Evolutionary conservation across 176 grass and related monocot genomes (phyloP).

Genomic region (Zoysia japonica): DNA sequence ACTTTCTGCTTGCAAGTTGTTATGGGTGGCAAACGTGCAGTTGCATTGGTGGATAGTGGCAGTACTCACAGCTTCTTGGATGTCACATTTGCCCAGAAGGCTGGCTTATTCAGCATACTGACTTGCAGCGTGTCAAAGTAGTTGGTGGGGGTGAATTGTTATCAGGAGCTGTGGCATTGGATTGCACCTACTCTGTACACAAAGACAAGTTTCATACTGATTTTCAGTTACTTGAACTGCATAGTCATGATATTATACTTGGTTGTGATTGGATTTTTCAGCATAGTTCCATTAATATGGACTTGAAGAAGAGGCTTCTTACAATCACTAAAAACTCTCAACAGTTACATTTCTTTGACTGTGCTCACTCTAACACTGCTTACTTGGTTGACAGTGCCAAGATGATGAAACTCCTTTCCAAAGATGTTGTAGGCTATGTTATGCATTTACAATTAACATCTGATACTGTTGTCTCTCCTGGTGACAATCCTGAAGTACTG

Average conservation of each 20-base stretch:
- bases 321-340: background rate
- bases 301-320: background rate
- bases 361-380: background rate
- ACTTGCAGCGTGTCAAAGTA: background rate
- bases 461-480: too few relatives aligned
- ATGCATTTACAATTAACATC: too few relatives aligned
- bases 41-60: background rate
- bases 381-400: accelerated
- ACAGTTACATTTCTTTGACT: background rate
- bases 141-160: background rate
- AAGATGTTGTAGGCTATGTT: too few relatives aligned
- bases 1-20: background rate
- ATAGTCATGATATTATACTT: background rate
- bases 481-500: too few relatives aligned
- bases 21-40: background rate
- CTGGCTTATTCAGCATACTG: background rate
- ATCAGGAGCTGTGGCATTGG: background rate
- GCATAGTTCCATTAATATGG: background rate
- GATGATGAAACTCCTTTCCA: too few relatives aligned
- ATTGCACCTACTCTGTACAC: too few relatives aligned
- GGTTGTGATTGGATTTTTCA: background rate
- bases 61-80: background rate
- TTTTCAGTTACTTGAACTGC: background rate
- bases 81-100: background rate
- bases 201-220: too few relatives aligned